Evolutionary conservation across 192 early-diverging fungal genomes (phyloP), one percentile per base, ranked within the genome.

Genomic region (Jimgerdemannia lactiflua): DNA sequence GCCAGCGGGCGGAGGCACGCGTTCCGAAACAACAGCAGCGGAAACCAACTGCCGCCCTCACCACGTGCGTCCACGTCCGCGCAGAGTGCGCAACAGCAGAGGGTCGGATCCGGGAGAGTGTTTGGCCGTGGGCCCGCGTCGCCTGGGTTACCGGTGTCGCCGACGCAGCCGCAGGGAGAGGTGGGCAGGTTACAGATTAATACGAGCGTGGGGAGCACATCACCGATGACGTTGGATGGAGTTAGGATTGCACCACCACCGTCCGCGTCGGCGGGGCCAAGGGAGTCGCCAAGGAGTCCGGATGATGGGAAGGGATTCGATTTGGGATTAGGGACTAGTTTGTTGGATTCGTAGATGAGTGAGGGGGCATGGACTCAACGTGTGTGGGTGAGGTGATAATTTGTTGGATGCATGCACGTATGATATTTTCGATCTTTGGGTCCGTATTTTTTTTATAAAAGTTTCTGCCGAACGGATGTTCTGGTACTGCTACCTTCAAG

Each of bases 241-340:
- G 42, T 43, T 41, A 17, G 29, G n/a, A 29, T 29, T 29, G 29
- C 10, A 17, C 69, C 49, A 4, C 17, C 10, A 42, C 17, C 49
- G 69, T 19, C 69, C n/a, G 11, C 17, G 42, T 17, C 71, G 14
- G 11, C 42, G 43, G 9, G 17, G 64, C 65, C 69, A 65, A 7
- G 39, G 73, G 17, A 49, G 73, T 44, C 66, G 73, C 42, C 29
- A 49, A 18, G 65, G 39, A 17, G 64, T 63, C 20, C 65, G 43
- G 72, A 67, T 64, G 64, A 73, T 39, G 72, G 64, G 72, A 39
- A 44, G 67, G 49, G 49, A 59, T 59, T 59, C 14, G 49, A 59
- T 59, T 59, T 59, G 14, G 49, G 49, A 10, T 14, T 59, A 6
- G 49, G 49, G 49, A 59, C 6, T 59, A 59, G 49, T 59, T 59